These are phyloP conservation scores for Penicillium sp. DNA, from an alignment of 2,329 filamentous ascomycete genomes.

Conservation along the genomic window DNA sequence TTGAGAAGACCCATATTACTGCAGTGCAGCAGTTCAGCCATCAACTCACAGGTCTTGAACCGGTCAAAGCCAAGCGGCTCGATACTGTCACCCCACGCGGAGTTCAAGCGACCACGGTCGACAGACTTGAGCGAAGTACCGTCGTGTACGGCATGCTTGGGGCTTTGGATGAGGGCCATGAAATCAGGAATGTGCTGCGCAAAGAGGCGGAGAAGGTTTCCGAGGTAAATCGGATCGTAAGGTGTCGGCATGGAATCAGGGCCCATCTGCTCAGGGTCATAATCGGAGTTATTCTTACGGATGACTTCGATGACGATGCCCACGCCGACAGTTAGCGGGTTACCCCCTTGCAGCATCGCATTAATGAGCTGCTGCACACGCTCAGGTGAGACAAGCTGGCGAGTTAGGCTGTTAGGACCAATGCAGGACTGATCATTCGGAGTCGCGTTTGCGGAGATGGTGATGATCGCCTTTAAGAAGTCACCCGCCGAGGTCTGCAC, in stretches of 20 bases:
- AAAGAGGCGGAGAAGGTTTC: constrained; percentile 84
- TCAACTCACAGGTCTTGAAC: constrained; percentile 98
- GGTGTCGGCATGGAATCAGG: constrained; percentile 77
- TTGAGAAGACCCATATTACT: constrained; percentile 98
- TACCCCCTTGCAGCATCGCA: constrained; percentile 91
- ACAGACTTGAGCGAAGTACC: constrained; percentile 61
- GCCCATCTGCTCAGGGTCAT: constrained; percentile 87
- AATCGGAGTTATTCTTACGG: constrained; percentile 98
- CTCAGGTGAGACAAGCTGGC: constrained; percentile 83
- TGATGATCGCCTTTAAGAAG: constrained; percentile 98
- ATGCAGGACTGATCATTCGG: constrained; percentile 99
- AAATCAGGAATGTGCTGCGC: constrained; percentile 91
- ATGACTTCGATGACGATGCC: constrained; percentile 99
- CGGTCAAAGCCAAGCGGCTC: constrained; percentile 95
- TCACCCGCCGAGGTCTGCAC: constrained; percentile 96
- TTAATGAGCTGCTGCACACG: constrained; percentile 83
- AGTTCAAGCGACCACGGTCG: constrained; percentile 73
- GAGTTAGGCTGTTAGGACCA: constrained; percentile 92
- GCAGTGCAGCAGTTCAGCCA: constrained; percentile 96
- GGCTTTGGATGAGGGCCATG: constrained; percentile 83
- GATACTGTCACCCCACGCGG: constrained; percentile 87
- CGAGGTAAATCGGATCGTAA: constrained; percentile 93
- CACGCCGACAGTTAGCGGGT: constrained; percentile 91
- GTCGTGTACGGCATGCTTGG: constrained; percentile 59
- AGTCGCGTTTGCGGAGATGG: constrained; percentile 95